Base-by-base conservation (phyloP, 148 eudicot species). In the Nyssa sinensis region DNA sequence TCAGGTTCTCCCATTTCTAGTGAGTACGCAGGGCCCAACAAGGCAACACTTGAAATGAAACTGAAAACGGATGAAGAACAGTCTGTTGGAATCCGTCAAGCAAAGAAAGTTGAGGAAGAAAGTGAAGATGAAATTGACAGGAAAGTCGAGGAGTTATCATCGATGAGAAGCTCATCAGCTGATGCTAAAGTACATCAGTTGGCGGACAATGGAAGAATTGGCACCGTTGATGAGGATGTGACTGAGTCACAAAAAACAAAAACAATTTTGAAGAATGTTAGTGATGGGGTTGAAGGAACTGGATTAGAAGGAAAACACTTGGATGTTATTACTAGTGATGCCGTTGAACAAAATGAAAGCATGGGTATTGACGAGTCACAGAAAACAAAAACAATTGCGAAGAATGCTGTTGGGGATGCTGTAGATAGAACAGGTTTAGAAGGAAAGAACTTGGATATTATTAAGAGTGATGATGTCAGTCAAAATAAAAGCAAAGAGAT, bases 131-230 rank as follows among this genome's bases (percentile, higher is more conserved):
- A 75, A 61, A 82, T 69, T 63, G 84, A 77, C 69, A 77, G 74
- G 25, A 73, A 70, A 70, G 73, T 61, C 41, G 74, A 75, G 53
- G 80, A 64, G 70, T 37, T 60, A 66, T 44, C 75, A 33, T 11
- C 62, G 32, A 61, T 27, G 27, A 59, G 35, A 25, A 66, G 67
- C 70, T 51, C 67, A 29, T 28, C 23, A 23, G 70, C 57, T 49
- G 73, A 57, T 64, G 63, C 49, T 79, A 44, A 74, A 60, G 30
- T 59, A 62, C 71, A 68, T 63, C 71, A 70, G 69, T 67, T 74
- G 66, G 74, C 79, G 31, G 85, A 81, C 67, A 75, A 80, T 72
- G 90, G 79, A 79, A 75, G 72, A 62, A 60, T 75, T 57, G 39
- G 55, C 58, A 69, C 64, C 55, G 19, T 68, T 68, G 66, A 61